Percentiles rank a stretch among this genome's conserved stretches.
These are phyloP conservation scores for Clathrospora elynae DNA, from an alignment of 2,329 filamentous ascomycete species.

Conservation along the genomic window DNA sequence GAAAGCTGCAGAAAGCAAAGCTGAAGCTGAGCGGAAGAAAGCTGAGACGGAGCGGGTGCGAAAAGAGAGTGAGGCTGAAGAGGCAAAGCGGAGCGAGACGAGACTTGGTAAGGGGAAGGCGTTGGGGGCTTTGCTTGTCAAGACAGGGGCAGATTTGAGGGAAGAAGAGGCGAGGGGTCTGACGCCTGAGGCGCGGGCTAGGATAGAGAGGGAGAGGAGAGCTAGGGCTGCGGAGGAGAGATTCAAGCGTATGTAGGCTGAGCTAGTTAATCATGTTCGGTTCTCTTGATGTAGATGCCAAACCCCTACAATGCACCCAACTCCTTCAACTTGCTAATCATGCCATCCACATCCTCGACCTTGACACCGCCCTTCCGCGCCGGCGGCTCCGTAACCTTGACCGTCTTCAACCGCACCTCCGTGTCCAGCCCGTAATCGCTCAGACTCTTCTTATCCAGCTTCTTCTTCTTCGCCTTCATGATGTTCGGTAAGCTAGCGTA, in stretches of 20 bases:
- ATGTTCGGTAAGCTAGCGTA: slow-evolving; percentile 97
- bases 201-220: slow-evolving; percentile 83
- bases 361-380: slow-evolving; percentile 90
- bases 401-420: slow-evolving; percentile 77
- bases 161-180: slow-evolving; percentile 84
- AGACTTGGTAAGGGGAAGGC: slow-evolving; percentile 55
- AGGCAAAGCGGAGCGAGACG: slow-evolving; percentile 59
- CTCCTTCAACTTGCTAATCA: slow-evolving; percentile 93
- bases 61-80: slow-evolving; percentile 57
- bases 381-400: slow-evolving; percentile 89
- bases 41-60: slow-evolving; percentile 75
- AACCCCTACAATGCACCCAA: slow-evolving; percentile 83
- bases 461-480: slow-evolving; percentile 99
- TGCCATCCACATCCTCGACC: slow-evolving; percentile 95
- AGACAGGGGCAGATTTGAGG: slow-evolving; percentile 78
- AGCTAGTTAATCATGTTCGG: too few species aligned
- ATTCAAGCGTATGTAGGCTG: slow-evolving; percentile 62
- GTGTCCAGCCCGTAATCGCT: slow-evolving; percentile 75
- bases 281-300: too few species aligned
- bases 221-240: slow-evolving; percentile 91
- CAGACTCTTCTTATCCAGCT: slow-evolving; percentile 87
- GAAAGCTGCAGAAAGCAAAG: slow-evolving; percentile 68
- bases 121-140: slow-evolving; percentile 63
- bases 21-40: slow-evolving; percentile 65
- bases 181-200: slow-evolving; percentile 83